Base-by-base conservation (phyloP, 2,329 filamentous ascomycete genomes). In the Fusarium nisikadoi region DNA sequence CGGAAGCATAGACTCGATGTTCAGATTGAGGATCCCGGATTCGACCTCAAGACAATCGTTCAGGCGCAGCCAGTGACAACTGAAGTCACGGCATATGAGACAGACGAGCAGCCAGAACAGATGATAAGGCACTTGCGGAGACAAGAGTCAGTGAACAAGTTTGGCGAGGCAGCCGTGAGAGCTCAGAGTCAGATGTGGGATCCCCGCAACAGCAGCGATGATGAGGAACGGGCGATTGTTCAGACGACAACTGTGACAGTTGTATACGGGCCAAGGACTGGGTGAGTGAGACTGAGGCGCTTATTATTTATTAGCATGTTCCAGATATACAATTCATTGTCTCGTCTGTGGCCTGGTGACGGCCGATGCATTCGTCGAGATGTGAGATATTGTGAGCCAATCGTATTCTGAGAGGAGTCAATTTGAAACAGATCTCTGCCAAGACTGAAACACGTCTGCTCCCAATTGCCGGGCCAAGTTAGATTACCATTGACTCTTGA, bases 171-270 rank as follows among this genome's bases (percentile, higher is more conserved):
- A 8, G 46, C 62, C 8, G 68, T 61, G 10, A 65, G 68, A 23
- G 63, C 62, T 19, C 56, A 54, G 35, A 49, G 54, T 19, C 61
- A 58, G 33, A 53, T 63, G 16, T 70, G 66, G 70, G 64, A 69
- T 42, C 38, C 65, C 7, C 42, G 63, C 13, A 56, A 36, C 35
- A 49, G 47, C 8, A 65, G 62, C 13, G 74, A 76, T 17, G 74
- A 74, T 13, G 55, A 65, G 6, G 74, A 77, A 25, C 60, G 52
- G 36, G 74, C 70, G 11, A 77, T 77, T 57, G 63, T 76, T 8
- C 74, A 76, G 53, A 77, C 74, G 23, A 75, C 66, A 31, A 77
- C 75, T 16, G 75, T 77, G 20, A 75, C 70, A 25, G 74, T 77
- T 9, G 70, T 70, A 50, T 75, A 74, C 17, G 75, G 75, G 25